phyloP scores from a whole-genome alignment of 2,329 filamentous ascomycete genomes.

The Plectosphaerella plurivora region DNA sequence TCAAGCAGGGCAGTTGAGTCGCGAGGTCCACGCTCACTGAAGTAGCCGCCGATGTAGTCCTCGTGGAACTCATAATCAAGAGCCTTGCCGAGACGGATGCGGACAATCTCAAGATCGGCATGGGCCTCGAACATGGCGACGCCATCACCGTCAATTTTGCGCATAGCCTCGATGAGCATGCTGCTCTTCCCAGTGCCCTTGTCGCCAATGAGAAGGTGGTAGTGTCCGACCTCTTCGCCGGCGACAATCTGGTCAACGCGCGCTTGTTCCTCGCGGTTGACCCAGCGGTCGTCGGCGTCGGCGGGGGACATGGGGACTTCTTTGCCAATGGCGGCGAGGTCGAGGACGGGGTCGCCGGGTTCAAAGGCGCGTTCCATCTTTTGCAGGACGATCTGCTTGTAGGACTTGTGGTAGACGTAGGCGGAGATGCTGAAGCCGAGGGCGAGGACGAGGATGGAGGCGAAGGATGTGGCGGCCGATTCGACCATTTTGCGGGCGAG shows the following conservation, averaged over 20 bases:
- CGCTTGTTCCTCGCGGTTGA: constrained; percentile 75
- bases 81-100: constrained; percentile 86
- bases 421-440: constrained; percentile 61
- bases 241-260: constrained; percentile 78
- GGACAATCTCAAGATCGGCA: constrained; percentile 90
- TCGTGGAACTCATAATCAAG: constrained; percentile 97
- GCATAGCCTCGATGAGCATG: constrained; percentile 94
- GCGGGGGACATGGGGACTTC: constrained; percentile 42
- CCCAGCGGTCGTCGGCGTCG: constrained; percentile 64
- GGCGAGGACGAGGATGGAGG: constrained; percentile 69
- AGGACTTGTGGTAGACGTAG: constrained; percentile 74
- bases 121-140: constrained; percentile 97
- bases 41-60: constrained; percentile 95
- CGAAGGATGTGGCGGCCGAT: constrained; percentile 69
- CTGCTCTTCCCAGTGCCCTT: constrained; percentile 96
- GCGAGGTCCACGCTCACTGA: constrained; percentile 87
- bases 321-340: constrained; percentile 65
- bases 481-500: constrained; percentile 63
- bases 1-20: constrained; percentile 90
- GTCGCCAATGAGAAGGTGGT: constrained; percentile 87
- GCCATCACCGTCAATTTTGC: constrained; percentile 81
- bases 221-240: constrained; percentile 72
- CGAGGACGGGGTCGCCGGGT: constrained; percentile 85
- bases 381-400: constrained; percentile 84
- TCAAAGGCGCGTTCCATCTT: constrained; percentile 93